Evolutionary conservation across 306 rosid genomes (phyloP), one percentile per base, ranked within the genome.

Genomic region (Benincasa hispida): DNA sequence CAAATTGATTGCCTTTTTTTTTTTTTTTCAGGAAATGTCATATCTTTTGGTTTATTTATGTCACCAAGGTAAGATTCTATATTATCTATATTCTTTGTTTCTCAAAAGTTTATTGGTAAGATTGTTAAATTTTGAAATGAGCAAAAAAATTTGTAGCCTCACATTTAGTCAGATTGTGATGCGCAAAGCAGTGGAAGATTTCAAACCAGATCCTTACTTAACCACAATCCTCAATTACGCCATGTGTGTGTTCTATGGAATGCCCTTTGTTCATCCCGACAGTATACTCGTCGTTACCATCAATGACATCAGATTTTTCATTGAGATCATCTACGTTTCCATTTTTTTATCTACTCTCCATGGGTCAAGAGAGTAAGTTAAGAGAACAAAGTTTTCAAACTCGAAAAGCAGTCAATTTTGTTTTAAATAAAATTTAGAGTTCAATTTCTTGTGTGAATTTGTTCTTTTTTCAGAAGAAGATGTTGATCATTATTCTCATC

Each of bases 191-290:
- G 91, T 87, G 73, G 77, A 83, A 80, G 92, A 88, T 19, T 94
- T 92, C 87, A 90, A 80, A 82, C 85, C 97, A 12, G 93, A 92
- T 84, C 96, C 96, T 0, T 92, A 95, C 65, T 27, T 95, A 14
- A 89, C 86, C 7, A 90, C 98, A 0, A 18, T 91, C 10, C 82
- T 91, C 2, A 91, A 90, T 57, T 95, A 97, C 63, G 87, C 86
- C 14, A 34, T 89, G 81, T 90, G 98, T 93, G 0, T 82, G 13
- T 81, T 91, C 76, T 94, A 90, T 73, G 97, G 96, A 75, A 11
- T 83, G 41, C 96, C 96, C 4, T 72, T 82, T 8, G 91, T 92
- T 25, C 90, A 69, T 56, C 57, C 82, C 19, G 66, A 82, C 19
- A 94, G 91, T 62, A 1, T 63, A 37, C 96, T 94, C 48, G 93